Conservation (phyloP, 495 filamentous ascomycete genomes). For the Talaromyces liani region DNA sequence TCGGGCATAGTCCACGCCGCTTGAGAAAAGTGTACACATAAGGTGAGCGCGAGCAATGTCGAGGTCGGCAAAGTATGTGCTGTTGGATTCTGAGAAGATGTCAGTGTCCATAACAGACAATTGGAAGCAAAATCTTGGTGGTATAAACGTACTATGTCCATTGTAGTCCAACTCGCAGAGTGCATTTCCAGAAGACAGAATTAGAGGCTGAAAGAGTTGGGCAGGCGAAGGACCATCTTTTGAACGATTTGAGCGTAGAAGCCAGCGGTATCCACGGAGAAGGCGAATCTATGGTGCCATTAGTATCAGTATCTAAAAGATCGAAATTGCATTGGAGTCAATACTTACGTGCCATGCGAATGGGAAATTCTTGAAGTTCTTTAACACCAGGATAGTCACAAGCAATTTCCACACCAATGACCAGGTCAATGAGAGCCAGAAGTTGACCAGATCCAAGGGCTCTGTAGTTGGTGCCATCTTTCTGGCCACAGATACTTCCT, state of each 20-base stretch:
- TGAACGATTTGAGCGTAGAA: conserved; percentile 6
- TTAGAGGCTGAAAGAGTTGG: conserved; percentile 37
- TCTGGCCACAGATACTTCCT: not conserved
- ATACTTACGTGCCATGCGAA: conserved; percentile 62
- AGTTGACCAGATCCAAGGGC: conserved; percentile 1
- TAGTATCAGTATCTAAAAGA: not conserved
- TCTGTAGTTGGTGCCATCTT: not conserved
- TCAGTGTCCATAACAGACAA: not conserved
- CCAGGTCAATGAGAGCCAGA: conserved; percentile 5
- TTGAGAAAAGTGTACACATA: conserved; percentile 46
- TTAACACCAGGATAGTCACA: not conserved
- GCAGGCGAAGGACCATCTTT: conserved; percentile 7
- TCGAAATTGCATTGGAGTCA: not conserved
- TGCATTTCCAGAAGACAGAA: conserved; percentile 30
- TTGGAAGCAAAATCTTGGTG: not conserved
- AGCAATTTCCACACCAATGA: conserved; percentile 6
- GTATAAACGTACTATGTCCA: conserved; percentile 45
- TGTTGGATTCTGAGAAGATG: conserved; percentile 49
- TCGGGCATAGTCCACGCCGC: conserved; percentile 17
- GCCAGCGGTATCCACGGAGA: conserved; percentile 6
- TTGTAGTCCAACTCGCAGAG: conserved; percentile 72
- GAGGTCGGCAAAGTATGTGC: conserved; percentile 74
- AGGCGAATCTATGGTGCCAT: conserved; percentile 6
- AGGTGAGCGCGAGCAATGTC: conserved; percentile 66
- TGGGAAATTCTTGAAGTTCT: conserved; percentile 56